phyloP scores from a whole-genome alignment of 164 flowering plant species.

The Magnolia officinalis region DNA sequence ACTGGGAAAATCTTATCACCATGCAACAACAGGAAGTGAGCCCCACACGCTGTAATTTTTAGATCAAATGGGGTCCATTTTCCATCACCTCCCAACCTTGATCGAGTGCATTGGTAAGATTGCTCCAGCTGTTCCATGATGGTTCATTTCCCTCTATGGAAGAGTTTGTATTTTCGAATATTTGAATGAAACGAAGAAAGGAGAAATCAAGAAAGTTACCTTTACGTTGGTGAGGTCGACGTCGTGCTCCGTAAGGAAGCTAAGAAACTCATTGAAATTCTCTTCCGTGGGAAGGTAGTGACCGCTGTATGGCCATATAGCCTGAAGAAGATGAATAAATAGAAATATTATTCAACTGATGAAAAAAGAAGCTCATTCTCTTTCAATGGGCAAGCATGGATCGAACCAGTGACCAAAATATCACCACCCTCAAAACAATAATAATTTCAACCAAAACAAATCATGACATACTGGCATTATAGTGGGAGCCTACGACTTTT shows the following conservation, averaged over 20 bases:
- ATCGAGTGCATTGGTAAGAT: not conserved
- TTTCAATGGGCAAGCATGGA: not conserved
- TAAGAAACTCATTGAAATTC: conserved; percentile 58
- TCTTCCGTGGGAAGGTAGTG: conserved; percentile 82
- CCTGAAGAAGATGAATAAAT: conserved; percentile 30
- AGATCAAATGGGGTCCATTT: no score
- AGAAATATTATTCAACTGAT: no score
- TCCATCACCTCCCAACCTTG: not conserved
- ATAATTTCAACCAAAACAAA: no score
- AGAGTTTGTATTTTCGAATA: not conserved
- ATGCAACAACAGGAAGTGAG: no score
- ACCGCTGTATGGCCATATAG: conserved; percentile 82
- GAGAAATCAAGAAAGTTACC: conserved; percentile 29
- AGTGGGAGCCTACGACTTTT: no score
- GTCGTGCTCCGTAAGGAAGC: conserved; percentile 51
- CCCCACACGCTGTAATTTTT: no score
- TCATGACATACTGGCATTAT: no score
- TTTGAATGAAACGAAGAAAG: not conserved
- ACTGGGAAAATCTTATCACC: no score
- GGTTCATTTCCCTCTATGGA: not conserved
- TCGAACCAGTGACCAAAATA: not conserved
- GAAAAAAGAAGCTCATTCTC: no score
- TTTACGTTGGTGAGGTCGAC: conserved; percentile 67
- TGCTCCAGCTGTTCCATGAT: not conserved
- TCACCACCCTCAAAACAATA: not conserved